Evolutionary conservation across 345 rosid species (phyloP).

Genomic region (Syzygium oleosum): DNA sequence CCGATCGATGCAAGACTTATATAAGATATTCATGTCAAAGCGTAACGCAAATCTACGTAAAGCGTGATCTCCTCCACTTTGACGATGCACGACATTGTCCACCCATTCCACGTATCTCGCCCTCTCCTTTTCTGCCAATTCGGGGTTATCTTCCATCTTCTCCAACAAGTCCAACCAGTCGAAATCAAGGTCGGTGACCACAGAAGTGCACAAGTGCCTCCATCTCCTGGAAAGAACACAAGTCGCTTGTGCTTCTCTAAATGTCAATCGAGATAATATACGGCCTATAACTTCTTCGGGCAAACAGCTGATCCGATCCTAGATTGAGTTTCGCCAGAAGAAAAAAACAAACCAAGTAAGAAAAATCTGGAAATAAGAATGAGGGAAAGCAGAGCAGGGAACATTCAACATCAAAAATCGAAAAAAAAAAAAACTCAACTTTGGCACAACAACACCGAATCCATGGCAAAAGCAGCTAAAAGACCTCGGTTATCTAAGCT

Average conservation of each 20-base stretch:
- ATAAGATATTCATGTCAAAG: no score
- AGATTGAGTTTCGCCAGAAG: background rate
- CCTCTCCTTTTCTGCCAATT: no score
- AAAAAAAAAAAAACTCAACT: background rate
- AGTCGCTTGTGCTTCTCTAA: background rate
- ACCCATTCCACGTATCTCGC: no score
- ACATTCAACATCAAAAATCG: background rate
- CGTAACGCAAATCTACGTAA: no score
- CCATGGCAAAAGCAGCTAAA: no score
- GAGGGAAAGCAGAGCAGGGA: background rate
- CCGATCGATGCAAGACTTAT: no score
- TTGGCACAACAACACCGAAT: no score
- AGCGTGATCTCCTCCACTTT: background rate
- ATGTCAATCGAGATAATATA: no score
- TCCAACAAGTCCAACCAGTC: background rate
- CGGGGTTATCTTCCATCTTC: no score
- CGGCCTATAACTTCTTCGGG: background rate
- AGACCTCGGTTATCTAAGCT: no score
- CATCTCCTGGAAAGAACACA: background rate
- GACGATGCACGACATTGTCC: no score
- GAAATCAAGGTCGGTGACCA: background rate
- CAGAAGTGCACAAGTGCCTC: background rate
- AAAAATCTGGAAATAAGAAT: background rate
- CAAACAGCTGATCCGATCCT: background rate
- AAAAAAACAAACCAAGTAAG: background rate